These are phyloP conservation scores for Macrolepiota fuliginosa DNA, from an alignment of 768 basidiomycete genomes.

Conservation along the genomic window DNA sequence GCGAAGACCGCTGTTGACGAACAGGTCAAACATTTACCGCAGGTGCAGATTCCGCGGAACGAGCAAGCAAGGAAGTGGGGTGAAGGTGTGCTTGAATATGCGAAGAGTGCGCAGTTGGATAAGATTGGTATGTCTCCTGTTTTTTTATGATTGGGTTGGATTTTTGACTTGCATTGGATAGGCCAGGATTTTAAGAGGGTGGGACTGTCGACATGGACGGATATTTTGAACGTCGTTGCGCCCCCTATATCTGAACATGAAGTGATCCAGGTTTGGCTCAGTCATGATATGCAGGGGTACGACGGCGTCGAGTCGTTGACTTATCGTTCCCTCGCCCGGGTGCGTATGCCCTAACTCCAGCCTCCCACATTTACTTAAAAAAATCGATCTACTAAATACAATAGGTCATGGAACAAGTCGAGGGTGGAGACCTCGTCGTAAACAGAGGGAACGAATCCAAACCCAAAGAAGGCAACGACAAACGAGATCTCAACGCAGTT, in stretches of 20 bases:
- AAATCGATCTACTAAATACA: slow-evolving; percentile 3
- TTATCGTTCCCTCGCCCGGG: slow-evolving; percentile 81
- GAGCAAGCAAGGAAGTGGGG: slow-evolving; percentile 89
- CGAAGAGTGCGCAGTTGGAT: slow-evolving; percentile 86
- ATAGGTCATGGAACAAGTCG: slow-evolving; percentile 91
- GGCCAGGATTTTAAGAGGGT: slow-evolving; percentile 89
- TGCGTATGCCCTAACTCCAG: slow-evolving; percentile 30
- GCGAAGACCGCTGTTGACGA: slow-evolving; percentile 89
- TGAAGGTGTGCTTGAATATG: slow-evolving; percentile 82
- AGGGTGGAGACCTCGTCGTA: slow-evolving; percentile 88
- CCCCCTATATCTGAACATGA: slow-evolving; percentile 99
- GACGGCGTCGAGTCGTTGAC: slow-evolving; percentile 94
- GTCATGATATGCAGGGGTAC: slow-evolving; percentile 96
- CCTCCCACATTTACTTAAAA: background rate
- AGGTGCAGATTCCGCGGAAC: slow-evolving; percentile 41
- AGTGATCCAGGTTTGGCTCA: slow-evolving; percentile 93
- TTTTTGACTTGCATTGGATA: slow-evolving; percentile 28
- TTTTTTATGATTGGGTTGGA: background rate
- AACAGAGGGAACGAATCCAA: slow-evolving; percentile 78
- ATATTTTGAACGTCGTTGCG: slow-evolving; percentile 94
- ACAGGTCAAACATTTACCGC: slow-evolving; percentile 81
- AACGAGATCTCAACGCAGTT: slow-evolving; percentile 76
- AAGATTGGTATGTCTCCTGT: slow-evolving; percentile 64
- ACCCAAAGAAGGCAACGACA: slow-evolving; percentile 53
- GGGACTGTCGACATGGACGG: slow-evolving; percentile 84